These are phyloP conservation scores for Aspergillus japonicus DNA, from an alignment of 2,329 filamentous ascomycete species.

Conservation along the genomic window DNA sequence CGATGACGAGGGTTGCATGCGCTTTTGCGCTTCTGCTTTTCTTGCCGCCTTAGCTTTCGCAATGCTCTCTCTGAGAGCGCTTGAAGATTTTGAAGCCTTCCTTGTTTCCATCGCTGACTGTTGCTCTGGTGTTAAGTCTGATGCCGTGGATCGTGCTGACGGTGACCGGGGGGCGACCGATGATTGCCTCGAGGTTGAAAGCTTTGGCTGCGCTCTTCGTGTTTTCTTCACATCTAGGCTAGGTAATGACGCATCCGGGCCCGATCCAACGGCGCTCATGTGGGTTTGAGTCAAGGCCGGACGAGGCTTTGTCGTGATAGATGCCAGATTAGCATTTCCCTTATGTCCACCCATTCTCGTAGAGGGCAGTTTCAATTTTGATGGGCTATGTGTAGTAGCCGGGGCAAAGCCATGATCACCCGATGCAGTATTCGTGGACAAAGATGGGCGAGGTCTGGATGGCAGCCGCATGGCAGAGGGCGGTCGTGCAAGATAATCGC, in stretches of 20 bases:
- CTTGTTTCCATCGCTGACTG: slow-evolving; percentile 35
- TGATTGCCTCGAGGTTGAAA: slow-evolving; percentile 30
- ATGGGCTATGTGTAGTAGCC: slow-evolving; percentile 21
- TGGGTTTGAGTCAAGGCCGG: slow-evolving; percentile 56
- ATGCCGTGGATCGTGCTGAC: slow-evolving; percentile 29
- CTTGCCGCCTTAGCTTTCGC: slow-evolving; percentile 86
- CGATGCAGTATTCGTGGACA: slow-evolving; percentile 20
- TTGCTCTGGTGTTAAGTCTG: slow-evolving; percentile 31
- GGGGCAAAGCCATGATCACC: slow-evolving; percentile 16
- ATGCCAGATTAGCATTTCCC: slow-evolving; percentile 48
- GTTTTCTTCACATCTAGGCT: slow-evolving; percentile 42
- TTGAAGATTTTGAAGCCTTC: slow-evolving; percentile 67
- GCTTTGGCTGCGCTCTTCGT: slow-evolving; percentile 34
- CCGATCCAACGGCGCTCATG: slow-evolving; percentile 53
- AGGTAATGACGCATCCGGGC: slow-evolving; percentile 30
- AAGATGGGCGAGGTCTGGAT: slow-evolving; percentile 32
- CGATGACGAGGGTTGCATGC: slow-evolving; percentile 16
- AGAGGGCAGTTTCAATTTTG: slow-evolving; percentile 25
- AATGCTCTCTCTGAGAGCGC: slow-evolving; percentile 82
- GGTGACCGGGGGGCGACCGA: slow-evolving; percentile 33
- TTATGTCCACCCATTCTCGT: slow-evolving; percentile 21
- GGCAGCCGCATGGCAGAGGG: slow-evolving; percentile 34
- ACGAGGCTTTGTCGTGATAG: slow-evolving; percentile 51
- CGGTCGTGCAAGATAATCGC: slow-evolving; percentile 47
- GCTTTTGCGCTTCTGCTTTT: slow-evolving; percentile 49